Evolutionary conservation across 2,329 filamentous ascomycete genomes (phyloP).

Genomic region (Penicillium sp.): DNA sequence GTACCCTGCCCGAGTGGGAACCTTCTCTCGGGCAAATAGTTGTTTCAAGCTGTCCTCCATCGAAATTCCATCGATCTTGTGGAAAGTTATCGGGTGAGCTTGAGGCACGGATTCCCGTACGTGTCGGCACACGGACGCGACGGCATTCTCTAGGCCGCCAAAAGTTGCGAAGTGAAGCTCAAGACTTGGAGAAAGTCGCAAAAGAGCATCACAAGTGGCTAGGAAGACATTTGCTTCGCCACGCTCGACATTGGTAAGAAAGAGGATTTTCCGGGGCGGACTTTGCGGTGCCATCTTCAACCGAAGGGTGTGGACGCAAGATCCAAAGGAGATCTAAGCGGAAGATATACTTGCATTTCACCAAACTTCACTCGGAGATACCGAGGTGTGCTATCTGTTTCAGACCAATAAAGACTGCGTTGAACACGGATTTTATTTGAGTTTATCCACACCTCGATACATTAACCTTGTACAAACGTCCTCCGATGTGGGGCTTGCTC

Average conservation of each 20-base stretch:
- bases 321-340: neutral
- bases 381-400: neutral
- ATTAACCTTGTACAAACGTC: neutral
- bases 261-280: neutral
- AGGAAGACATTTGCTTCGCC: conserved; percentile 4
- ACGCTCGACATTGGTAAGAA: neutral
- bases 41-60: neutral
- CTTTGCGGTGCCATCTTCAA: neutral
- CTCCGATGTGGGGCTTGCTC: neutral
- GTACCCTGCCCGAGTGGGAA: neutral
- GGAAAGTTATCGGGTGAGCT: neutral
- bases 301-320: neutral
- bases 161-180: conserved; percentile 2
- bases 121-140: neutral
- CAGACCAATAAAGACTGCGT: neutral
- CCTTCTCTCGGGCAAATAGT: neutral
- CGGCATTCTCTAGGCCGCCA: neutral
- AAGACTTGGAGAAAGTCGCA: neutral
- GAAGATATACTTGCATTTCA: neutral
- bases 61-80: neutral
- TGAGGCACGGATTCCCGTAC: neutral
- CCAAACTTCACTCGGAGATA: neutral
- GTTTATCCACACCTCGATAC: neutral
- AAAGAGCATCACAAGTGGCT: neutral
- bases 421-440: neutral